These are phyloP conservation scores for Groenewaldozyma tartarivorans DNA, from an alignment of 805 yeast genomes.

Conservation along the genomic window DNA sequence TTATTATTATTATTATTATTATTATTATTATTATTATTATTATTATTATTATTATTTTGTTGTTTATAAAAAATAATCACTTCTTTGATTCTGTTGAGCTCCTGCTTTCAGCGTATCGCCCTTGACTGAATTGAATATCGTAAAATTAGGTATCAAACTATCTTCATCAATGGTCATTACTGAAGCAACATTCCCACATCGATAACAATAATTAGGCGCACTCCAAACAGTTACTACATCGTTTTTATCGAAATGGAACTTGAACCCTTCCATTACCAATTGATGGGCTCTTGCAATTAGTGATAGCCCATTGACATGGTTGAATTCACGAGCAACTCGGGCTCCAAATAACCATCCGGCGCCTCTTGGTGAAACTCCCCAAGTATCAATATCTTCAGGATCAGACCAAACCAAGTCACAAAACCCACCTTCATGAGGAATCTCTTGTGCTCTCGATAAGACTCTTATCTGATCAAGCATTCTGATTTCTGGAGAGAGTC, in stretches of 20 bases:
- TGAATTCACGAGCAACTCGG: conserved; percentile 89
- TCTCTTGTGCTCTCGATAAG: conserved; percentile 91
- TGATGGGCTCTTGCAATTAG: conserved; percentile 96
- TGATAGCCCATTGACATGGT: conserved; percentile 82
- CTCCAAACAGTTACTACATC: conserved; percentile 98
- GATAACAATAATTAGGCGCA: conserved; percentile 93
- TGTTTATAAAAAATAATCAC: conserved; percentile 20
- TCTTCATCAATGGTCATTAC: conserved; percentile 87
- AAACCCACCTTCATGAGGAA: conserved; percentile 98
- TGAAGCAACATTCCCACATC: conserved; percentile 97
- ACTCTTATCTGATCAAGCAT: conserved; percentile 96
- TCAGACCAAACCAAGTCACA: conserved; percentile 97
- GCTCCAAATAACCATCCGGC: conserved; percentile 98
- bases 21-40: not conserved
- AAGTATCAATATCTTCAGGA: conserved; percentile 94
- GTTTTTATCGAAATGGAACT: conserved; percentile 91
- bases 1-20: not conserved
- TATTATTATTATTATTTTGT: not conserved
- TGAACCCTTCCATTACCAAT: conserved; percentile 96
- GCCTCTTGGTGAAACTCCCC: conserved; percentile 98
- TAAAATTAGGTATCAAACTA: conserved; percentile 76
- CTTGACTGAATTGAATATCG: conserved; percentile 85
- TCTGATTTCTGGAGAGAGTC: conserved; percentile 91
- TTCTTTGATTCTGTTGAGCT: conserved; percentile 19
- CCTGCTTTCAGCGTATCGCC: conserved; percentile 19